Evolutionary conservation across 805 yeast genomes (phyloP), one percentile per base, ranked within the genome.

Genomic region (Saccharomycopsis babjevae): DNA sequence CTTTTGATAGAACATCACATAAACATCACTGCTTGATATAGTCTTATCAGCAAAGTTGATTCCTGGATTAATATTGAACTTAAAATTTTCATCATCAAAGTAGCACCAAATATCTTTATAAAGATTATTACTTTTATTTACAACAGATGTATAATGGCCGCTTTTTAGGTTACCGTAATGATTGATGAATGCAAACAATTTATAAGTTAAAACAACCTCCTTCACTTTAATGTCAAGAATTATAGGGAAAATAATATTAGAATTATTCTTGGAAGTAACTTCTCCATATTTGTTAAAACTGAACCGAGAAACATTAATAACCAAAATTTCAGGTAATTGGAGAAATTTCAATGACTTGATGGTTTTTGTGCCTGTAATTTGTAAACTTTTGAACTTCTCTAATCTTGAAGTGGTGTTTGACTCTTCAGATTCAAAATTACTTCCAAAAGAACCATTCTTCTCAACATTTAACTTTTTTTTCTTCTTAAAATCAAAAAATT

Each of bases 301-400:
- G 72, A 93, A 93, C 66, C 99, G 76, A 65, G 96, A 91, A 64
- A 93, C 79, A 71, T 93, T 97, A 54, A 93, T 82, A 25, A 93
- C 85, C 62, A 93, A 76, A 1, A 88, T 79, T 54, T 82, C 83
- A 0, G 99, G 98, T 42, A 93, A 73, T 54, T 93, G 76, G 1
- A 96, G 84, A 56, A 93, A 89, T 39, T 81, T 78, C 63, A 92
- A 75, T 22, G 84, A 79, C 71, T 94, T 93, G 20, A 86, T 76
- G 57, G 94, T 84, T 55, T 64, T 64, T 16, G 50, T 62, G 15
- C 64, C 64, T 15, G 46, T 58, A 28, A 62, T 63, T 43, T 63
- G 62, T 57, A 63, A 46, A 36, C 64, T 63, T 42, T 56, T 42
- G 34, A 30, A 61, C 34, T 61, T 61, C 15, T 59, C 62, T 22